phyloP scores from a whole-genome alignment of 2,329 filamentous ascomycete species.

The Diplodia scrobiculata region DNA sequence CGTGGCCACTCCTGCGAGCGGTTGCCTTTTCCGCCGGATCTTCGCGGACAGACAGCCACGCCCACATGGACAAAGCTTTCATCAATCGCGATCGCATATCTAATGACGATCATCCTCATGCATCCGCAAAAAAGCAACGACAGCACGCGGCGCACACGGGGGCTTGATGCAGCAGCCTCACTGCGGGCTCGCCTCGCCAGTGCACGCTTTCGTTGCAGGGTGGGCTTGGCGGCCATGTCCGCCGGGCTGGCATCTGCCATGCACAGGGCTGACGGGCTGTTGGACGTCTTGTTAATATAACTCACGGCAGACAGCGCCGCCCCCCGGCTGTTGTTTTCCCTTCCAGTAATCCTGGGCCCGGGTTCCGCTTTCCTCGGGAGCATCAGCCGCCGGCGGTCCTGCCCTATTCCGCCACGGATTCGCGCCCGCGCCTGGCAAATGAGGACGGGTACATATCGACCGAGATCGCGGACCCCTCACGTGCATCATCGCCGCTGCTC shows the following conservation, averaged over 20 bases:
- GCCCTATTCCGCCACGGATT: conserved; percentile 8
- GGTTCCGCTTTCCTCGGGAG: neutral
- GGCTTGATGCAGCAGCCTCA: neutral
- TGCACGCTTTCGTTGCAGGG: neutral
- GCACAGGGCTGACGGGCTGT: conserved; percentile 8
- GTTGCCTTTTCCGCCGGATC: conserved; percentile 19
- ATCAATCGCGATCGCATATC: conserved; percentile 12
- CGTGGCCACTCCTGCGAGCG: neutral
- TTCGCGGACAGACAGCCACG: conserved; percentile 5
- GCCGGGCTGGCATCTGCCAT: neutral
- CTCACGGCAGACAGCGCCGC: neutral
- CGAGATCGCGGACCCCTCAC: neutral
- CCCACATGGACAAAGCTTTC: neutral
- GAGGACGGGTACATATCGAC: neutral
- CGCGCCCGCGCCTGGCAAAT: neutral
- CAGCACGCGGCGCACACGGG: conserved; percentile 1
- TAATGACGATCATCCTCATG: conserved; percentile 20
- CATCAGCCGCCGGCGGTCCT: conserved; percentile 10
- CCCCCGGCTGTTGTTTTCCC: conserved; percentile 1
- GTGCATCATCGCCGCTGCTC: neutral
- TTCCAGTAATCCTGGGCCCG: neutral
- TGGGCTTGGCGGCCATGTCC: neutral
- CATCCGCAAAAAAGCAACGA: neutral
- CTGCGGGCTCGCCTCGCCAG: neutral
- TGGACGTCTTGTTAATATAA: neutral